Conservation (phyloP, 176 grass and related monocot genomes). For the Ananas comosus region DNA sequence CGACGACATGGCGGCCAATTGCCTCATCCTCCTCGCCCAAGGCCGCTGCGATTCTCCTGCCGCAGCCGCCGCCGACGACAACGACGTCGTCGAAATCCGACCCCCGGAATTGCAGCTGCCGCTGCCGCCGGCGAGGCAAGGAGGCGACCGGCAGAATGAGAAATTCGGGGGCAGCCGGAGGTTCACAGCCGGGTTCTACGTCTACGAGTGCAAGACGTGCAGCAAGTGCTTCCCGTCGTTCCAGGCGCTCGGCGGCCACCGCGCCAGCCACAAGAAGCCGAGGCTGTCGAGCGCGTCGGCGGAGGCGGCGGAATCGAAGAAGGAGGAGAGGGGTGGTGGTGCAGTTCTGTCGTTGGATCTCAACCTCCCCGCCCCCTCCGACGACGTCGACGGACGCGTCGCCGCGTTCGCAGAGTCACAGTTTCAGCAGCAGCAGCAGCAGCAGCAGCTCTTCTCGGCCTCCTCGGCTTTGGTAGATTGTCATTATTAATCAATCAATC, state of each 20-base stretch:
- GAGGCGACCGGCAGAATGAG: neutral
- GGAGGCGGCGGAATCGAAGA: slow-evolving; percentile 7
- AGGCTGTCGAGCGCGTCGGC: neutral
- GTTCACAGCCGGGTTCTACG: neutral
- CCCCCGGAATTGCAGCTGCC: neutral
- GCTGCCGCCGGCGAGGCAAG: no score
- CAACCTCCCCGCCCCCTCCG: slow-evolving; percentile 58
- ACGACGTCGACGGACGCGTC: slow-evolving; percentile 19
- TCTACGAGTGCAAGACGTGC: slow-evolving; percentile 27
- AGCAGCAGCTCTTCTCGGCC: slow-evolving; percentile 27
- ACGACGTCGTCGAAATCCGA: no score
- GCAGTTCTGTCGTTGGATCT: slow-evolving; percentile 51
- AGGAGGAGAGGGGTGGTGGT: neutral
- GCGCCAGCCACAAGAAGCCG: slow-evolving; percentile 90
- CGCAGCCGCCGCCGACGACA: no score
- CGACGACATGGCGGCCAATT: slow-evolving; percentile 26
- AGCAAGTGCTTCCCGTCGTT: slow-evolving; percentile 59
- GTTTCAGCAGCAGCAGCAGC: neutral
- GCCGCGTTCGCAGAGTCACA: neutral
- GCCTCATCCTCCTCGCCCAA: slow-evolving; percentile 21
- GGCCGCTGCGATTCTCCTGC: neutral
- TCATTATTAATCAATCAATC: slow-evolving; percentile 28
- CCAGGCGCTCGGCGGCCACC: slow-evolving; percentile 90
- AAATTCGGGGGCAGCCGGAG: neutral
- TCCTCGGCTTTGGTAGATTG: slow-evolving; percentile 45